A percentile compares a stretch with the other conserved stretches of the same genome.
These are phyloP conservation scores for Rhodotorula glutinis DNA, from an alignment of 1,284 basidiomycete species.

Conservation along the genomic window DNA sequence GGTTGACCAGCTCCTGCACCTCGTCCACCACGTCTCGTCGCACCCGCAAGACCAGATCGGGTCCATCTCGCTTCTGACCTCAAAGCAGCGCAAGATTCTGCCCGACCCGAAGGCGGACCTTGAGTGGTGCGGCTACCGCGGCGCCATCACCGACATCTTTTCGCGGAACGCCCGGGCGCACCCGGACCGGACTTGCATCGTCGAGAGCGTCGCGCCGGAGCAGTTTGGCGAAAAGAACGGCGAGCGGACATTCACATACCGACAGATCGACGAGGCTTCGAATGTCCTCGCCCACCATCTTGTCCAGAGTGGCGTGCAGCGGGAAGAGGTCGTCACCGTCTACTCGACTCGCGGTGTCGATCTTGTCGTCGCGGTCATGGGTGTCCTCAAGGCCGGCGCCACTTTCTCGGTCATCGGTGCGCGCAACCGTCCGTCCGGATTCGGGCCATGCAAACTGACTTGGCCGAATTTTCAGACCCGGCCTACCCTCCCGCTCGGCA, in stretches of 20 bases:
- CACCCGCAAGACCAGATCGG: conserved; percentile 58
- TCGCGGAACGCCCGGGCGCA: conserved; percentile 70
- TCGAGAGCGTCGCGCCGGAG: conserved; percentile 64
- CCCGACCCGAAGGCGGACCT: conserved; percentile 86
- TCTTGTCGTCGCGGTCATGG: conserved; percentile 95
- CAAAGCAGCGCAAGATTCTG: conserved; percentile 65
- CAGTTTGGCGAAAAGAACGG: conserved; percentile 53
- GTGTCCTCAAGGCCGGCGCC: conserved; percentile 91
- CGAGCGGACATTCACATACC: conserved; percentile 68
- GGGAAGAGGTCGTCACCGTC: conserved; percentile 98
- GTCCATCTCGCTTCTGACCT: conserved; percentile 74
- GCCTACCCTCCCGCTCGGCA: conserved; percentile 94
- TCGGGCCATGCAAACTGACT: background rate
- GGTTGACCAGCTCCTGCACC: conserved; percentile 77
- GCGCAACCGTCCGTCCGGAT: no score
- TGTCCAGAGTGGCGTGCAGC: conserved; percentile 75
- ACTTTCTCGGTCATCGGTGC: conserved; percentile 95
- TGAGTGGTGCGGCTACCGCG: conserved; percentile 96
- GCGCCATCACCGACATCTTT: conserved; percentile 92
- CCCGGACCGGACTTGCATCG: conserved; percentile 76
- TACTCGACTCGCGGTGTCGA: conserved; percentile 96
- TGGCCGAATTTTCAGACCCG: conserved; percentile 62
- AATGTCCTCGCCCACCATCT: conserved; percentile 92
- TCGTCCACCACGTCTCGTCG: conserved; percentile 69
- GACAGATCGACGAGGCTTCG: conserved; percentile 74